These are phyloP conservation scores for Carallia brachiata DNA, from an alignment of 345 rosid species.

Conservation along the genomic window DNA sequence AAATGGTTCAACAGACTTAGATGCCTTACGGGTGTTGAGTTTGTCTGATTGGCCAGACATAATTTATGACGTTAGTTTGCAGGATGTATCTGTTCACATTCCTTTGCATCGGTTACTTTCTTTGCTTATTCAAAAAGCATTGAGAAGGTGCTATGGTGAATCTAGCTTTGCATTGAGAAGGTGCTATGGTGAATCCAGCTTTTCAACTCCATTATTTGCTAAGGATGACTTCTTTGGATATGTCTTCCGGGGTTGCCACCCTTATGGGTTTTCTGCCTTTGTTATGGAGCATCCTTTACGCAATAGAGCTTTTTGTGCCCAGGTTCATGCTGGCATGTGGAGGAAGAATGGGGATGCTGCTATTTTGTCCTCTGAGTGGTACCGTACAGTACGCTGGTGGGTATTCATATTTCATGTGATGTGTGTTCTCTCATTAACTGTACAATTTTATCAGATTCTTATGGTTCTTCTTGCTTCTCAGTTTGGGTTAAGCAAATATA, in stretches of 20 bases:
- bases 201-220: conserved; percentile 32
- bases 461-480: neutral
- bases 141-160: conserved; percentile 22
- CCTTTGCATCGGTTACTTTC: conserved; percentile 82
- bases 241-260: conserved; percentile 60
- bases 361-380: conserved; percentile 63
- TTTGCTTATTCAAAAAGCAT: conserved; percentile 65
- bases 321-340: conserved; percentile 97
- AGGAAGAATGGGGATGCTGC: conserved; percentile 86
- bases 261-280: conserved; percentile 75
- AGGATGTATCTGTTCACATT: conserved; percentile 76
- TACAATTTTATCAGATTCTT: neutral
- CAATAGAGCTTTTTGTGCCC: conserved; percentile 82
- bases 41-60: conserved; percentile 72
- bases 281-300: conserved; percentile 92
- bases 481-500: neutral
- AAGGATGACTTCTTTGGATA: conserved; percentile 61
- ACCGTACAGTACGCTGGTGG: conserved; percentile 79
- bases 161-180: conserved; percentile 38
- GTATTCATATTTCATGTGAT: conserved; percentile 24
- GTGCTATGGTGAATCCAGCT: conserved; percentile 57
- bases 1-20: conserved; percentile 31
- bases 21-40: conserved; percentile 42
- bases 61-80: conserved; percentile 68
- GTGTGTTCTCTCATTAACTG: neutral